These are phyloP conservation scores for Dryas octopetala DNA, from an alignment of 306 rosid species.

Conservation along the genomic window DNA sequence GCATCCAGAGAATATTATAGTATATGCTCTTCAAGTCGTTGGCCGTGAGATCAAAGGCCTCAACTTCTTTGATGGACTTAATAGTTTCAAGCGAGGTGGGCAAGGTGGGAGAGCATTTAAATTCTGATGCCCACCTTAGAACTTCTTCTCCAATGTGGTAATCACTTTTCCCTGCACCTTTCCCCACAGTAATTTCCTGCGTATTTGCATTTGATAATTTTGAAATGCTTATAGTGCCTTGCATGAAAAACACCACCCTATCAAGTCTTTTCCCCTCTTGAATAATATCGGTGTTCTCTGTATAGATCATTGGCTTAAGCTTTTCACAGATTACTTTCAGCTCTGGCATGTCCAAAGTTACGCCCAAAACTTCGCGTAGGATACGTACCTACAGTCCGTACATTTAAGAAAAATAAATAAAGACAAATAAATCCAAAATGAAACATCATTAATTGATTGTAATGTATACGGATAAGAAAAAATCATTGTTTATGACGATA, in stretches of 20 bases:
- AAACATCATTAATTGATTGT: no score
- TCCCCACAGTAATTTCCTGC: background rate
- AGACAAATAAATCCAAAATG: no score
- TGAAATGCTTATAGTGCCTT: background rate
- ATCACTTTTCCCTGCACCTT: background rate
- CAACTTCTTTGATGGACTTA: background rate
- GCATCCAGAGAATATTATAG: background rate
- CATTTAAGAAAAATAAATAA: no score
- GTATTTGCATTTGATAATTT: background rate
- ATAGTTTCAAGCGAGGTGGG: background rate
- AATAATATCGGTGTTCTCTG: background rate
- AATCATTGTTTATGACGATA: no score
- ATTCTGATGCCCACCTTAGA: background rate
- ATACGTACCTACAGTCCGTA: no score
- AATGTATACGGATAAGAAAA: no score
- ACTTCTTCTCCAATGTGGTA: background rate
- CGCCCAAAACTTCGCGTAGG: no score
- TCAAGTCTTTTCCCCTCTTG: background rate
- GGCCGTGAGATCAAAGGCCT: background rate
- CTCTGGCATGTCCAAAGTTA: no score
- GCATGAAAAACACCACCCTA: background rate
- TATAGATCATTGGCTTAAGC: background rate
- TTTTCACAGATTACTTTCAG: background rate
- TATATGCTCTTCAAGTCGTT: background rate
- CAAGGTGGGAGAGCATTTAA: background rate